Base-by-base conservation (phyloP, 2,329 filamentous ascomycete genomes). In the Gaeumannomyces sp. region DNA sequence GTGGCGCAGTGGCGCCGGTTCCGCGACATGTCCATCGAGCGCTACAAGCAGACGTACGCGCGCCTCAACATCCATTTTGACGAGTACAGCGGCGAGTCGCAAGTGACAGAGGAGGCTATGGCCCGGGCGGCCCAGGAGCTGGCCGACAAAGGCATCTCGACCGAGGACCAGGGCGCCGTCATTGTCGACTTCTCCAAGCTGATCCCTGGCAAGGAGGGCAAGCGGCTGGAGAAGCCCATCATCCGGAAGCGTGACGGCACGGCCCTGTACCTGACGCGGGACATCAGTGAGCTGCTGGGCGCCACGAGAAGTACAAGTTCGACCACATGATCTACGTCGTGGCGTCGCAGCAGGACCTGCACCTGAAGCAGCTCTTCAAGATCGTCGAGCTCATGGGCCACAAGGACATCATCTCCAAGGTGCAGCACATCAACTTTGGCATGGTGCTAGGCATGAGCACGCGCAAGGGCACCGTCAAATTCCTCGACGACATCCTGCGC, bases 251-350 rank as follows among this genome's bases (percentile, higher is more conserved):
- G 85, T 69, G 88, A 91, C 68, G 90, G 90, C 64, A 92, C 89
- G 16, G 89, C 89, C 57, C 83, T 92, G 45, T 93, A 94, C 73
- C 82, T 93, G 60, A 91, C 91, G 62, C 86, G 90, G 69, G 90
- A 94, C 74, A 89, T 93, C 67, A 89, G 87, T 69, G 89, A 92
- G 72, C 83, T 91, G 33, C 77, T 92, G 64, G 84, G 71, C 85
- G 90, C 65, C 69, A 85, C 61, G 80, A 87, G 28, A 82, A 83
- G 71, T 86, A 86, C 76, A 74, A 86, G 14, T 92, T 91, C 70
- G 89, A 93, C 76, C 86, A 91, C 73, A 91, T 93, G 89, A 89
- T 92, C 67, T 93, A 92, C 71, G 89, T 93, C 13, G 86, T 92
- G 35, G 89, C 89, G 1, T 87, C 84, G 28, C 85, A 88, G 68